Base-by-base conservation (phyloP, 805 yeast species). In the Kluyveromyces siamensis region DNA sequence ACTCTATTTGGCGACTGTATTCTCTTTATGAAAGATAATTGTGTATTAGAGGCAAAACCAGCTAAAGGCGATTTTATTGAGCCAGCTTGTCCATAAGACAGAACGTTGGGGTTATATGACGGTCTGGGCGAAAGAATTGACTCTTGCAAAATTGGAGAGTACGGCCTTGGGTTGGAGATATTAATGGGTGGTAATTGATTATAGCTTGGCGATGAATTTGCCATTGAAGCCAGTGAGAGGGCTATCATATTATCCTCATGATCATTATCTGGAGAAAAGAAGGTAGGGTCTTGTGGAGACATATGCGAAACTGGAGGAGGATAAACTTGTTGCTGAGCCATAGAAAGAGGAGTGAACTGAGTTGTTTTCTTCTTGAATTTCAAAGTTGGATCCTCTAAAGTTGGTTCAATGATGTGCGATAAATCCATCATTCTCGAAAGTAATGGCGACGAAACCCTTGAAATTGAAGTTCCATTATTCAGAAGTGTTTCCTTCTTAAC, bases 391-490 rank as follows among this genome's bases (percentile, higher is more conserved):
- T 65, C 68, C 47, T 65, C 66, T 42, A 65, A 52, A n/a, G 69
- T 65, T n/a, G 69, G 69, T 45, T 65, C 69, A 11, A 65, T 64
- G 19, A 65, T 65, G 48, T 63, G 63, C 3, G 67, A 63, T 37
- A 63, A 52, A 49, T 65, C 69, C 67, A 63, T 65, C 69, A 65
- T 65, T 52, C 68, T 54, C 14, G 67, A 57, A 16, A 65, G 51
- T 40, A 65, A 47, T 2, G 69, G 69, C 4, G 69, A 65, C 2
- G 69, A 62, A 17, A 62, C 59, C 45, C 69, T 56, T 45, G 66
- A 62, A 13, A 60, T 58, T n/a, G 63, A 50, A 13, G 44, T 41
- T n/a, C 17, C 27, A 33, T 27, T 43, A 25, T 17, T 19, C n/a
- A 35, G 36, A 4, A 25, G 27, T 6, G 39, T 38, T 11, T 43